These are phyloP conservation scores for Hemileia vastatrix DNA, from an alignment of 1,284 basidiomycete genomes.

Conservation along the genomic window DNA sequence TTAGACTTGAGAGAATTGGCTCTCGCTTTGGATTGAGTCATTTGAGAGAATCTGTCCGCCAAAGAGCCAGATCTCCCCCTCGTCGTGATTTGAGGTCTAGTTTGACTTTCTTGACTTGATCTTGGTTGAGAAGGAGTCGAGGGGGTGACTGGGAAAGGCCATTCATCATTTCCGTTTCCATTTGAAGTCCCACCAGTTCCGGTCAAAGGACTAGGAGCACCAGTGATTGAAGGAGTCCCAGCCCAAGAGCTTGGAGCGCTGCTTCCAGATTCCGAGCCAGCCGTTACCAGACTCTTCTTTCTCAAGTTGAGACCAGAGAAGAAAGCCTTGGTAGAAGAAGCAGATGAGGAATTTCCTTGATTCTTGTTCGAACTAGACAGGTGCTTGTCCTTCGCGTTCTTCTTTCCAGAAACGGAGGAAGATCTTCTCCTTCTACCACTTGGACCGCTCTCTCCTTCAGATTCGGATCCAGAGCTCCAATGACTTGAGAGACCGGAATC, in stretches of 20 bases:
- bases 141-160: constrained; percentile 17
- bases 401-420: background rate
- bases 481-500: constrained; percentile 16
- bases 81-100: background rate
- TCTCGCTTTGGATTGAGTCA: no score
- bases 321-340: constrained; percentile 26
- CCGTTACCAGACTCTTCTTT: constrained; percentile 32
- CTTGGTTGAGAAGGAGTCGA: constrained; percentile 16
- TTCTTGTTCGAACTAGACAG: constrained; percentile 18
- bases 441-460: constrained; percentile 23
- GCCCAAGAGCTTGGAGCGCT: constrained; percentile 11
- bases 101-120: constrained; percentile 6
- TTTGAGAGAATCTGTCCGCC: no score
- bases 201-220: background rate
- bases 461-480: constrained; percentile 36
- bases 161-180: background rate
- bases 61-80: no score
- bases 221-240: background rate
- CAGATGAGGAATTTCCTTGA: constrained; percentile 24
- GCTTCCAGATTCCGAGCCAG: constrained; percentile 12
- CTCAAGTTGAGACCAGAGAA: constrained; percentile 22
- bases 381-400: background rate
- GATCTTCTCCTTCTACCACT: background rate
- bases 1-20: no score
- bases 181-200: background rate